Conservation (phyloP, 495 filamentous ascomycete genomes). For the Endocarpon pusillum region DNA sequence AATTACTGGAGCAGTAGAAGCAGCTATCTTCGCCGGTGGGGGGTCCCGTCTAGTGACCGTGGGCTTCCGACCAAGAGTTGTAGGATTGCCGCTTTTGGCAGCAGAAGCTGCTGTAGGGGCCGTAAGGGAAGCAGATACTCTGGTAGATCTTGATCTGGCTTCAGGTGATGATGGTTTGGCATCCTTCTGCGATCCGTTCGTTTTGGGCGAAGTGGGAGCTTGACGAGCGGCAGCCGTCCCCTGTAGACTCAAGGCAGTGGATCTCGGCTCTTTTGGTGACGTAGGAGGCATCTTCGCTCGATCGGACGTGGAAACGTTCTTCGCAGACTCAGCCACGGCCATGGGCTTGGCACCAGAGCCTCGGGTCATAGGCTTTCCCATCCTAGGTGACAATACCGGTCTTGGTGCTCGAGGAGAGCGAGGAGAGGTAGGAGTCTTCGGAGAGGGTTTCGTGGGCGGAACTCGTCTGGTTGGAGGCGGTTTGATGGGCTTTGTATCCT, state of each 20-base stretch:
- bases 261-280: constrained; percentile 17
- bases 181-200: constrained; percentile 15
- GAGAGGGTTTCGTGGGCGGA: no score
- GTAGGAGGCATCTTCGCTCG: constrained; percentile 7
- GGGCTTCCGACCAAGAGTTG: constrained; percentile 25
- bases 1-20: constrained; percentile 12
- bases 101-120: constrained; percentile 45
- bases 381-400: no score
- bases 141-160: constrained; percentile 43
- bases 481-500: no score
- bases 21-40: constrained; percentile 13
- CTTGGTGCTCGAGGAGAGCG: no score
- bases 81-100: constrained; percentile 30
- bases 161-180: constrained; percentile 20
- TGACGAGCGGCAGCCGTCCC: constrained; percentile 11
- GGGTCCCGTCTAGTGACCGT: constrained; percentile 21
- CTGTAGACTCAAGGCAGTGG: constrained; percentile 3
- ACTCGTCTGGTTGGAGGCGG: no score
- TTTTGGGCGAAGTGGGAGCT: constrained; percentile 17
- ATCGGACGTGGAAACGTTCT: no score
- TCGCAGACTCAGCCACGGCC: constrained; percentile 6
- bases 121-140: constrained; percentile 41
- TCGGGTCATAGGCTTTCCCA: constrained; percentile 18
- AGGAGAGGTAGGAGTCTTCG: no score
- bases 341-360: constrained; percentile 8